Evolutionary conservation across 2,329 filamentous ascomycete species (phyloP).

Genomic region (Elsinoe necatrix): DNA sequence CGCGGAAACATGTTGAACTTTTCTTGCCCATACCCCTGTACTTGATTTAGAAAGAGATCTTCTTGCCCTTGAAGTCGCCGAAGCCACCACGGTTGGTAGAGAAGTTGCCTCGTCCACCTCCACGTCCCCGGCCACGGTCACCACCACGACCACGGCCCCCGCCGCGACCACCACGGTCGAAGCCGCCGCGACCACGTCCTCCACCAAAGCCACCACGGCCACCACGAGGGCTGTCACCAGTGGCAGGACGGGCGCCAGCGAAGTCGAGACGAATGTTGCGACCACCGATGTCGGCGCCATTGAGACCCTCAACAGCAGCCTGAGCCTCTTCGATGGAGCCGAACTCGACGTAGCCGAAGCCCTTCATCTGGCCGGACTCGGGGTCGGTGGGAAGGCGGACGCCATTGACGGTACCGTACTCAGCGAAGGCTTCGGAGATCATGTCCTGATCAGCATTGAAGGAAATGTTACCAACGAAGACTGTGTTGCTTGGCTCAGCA

Average conservation of each 20-base stretch:
- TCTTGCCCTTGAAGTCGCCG: slow-evolving; percentile 67
- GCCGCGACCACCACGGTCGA: slow-evolving; percentile 44
- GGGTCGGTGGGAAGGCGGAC: slow-evolving; percentile 83
- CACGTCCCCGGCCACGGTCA: slow-evolving; percentile 41
- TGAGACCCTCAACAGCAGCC: slow-evolving; percentile 59
- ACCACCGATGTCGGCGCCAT: slow-evolving; percentile 62
- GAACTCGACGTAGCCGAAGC: slow-evolving; percentile 87
- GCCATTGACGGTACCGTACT: slow-evolving; percentile 62
- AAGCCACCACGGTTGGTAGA: slow-evolving; percentile 48
- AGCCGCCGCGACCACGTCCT: slow-evolving; percentile 33
- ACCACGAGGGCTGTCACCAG: slow-evolving; percentile 38
- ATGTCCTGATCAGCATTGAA: slow-evolving; percentile 73
- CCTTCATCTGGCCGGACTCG: slow-evolving; percentile 77
- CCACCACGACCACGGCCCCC: slow-evolving; percentile 45
- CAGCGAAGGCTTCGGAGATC: slow-evolving; percentile 64
- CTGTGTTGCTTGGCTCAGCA: slow-evolving; percentile 73
- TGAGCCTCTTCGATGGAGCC: slow-evolving; percentile 73
- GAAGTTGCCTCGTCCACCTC: slow-evolving; percentile 42
- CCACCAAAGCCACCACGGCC: slow-evolving; percentile 28
- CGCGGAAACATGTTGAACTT: slow-evolving; percentile 1
- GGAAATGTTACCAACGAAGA: slow-evolving; percentile 86
- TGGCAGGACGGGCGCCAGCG: slow-evolving; percentile 47
- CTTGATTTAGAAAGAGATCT: slow-evolving; percentile 54
- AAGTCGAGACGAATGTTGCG: slow-evolving; percentile 78
- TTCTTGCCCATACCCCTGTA: neutral